Evolutionary conservation across 2,329 filamentous ascomycete genomes (phyloP).

Genomic region (Apiospora arundinis): DNA sequence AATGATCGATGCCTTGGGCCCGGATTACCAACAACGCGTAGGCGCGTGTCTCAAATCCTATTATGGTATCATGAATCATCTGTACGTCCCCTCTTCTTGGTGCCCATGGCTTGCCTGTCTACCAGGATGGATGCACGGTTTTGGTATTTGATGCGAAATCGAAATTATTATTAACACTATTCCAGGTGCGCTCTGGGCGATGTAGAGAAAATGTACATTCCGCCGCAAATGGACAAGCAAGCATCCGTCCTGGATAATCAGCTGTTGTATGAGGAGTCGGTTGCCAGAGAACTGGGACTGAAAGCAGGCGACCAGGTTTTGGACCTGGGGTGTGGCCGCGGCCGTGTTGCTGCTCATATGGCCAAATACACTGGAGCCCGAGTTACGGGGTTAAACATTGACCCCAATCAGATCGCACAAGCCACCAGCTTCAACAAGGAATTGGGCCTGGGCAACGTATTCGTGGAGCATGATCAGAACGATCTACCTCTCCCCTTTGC

Average conservation of each 20-base stretch:
- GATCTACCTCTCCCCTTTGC: conserved; percentile 56
- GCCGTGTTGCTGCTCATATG: conserved; percentile 61
- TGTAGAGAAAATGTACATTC: conserved; percentile 66
- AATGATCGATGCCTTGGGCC: conserved; percentile 54
- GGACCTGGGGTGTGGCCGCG: conserved; percentile 59
- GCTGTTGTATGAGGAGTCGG: conserved; percentile 57
- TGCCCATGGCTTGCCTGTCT: too few species aligned
- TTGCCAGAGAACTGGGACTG: conserved; percentile 53
- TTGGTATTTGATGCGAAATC: not conserved
- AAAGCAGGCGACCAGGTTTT: conserved; percentile 53
- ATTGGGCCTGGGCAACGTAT: conserved; percentile 48
- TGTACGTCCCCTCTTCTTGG: conserved; percentile 39
- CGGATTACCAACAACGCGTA: conserved; percentile 56
- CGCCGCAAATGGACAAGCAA: conserved; percentile 57
- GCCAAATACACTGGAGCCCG: conserved; percentile 52
- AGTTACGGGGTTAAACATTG: conserved; percentile 60
- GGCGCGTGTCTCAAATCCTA: conserved; percentile 58
- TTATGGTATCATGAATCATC: conserved; percentile 60
- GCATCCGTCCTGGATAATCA: conserved; percentile 58
- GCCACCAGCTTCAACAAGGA: conserved; percentile 40
- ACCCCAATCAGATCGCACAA: conserved; percentile 53
- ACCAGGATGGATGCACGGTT: not conserved
- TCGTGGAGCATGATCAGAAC: conserved; percentile 59
- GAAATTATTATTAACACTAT: not conserved
- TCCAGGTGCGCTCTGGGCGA: conserved; percentile 53